These are phyloP conservation scores for Apiotrichum brassicae DNA, from an alignment of 1,284 basidiomycete genomes.

Conservation along the genomic window DNA sequence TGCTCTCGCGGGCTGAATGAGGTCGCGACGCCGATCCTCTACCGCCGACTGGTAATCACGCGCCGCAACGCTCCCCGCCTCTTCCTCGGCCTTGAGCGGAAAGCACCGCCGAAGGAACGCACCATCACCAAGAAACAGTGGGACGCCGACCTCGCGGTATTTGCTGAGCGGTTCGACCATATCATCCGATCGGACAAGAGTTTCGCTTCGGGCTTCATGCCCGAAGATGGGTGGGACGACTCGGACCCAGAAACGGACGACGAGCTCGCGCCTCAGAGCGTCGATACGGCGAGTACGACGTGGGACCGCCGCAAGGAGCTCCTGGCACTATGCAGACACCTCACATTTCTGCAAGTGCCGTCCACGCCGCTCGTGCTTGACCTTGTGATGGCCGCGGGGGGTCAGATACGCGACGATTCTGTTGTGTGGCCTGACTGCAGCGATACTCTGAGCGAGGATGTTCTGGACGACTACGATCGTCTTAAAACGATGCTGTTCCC, in stretches of 20 bases:
- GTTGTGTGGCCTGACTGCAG: no score
- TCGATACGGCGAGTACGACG: neutral
- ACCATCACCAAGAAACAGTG: neutral
- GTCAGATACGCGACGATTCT: no score
- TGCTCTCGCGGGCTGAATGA: no score
- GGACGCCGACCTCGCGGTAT: neutral
- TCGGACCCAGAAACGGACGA: neutral
- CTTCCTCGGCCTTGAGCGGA: neutral
- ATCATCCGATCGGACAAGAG: neutral
- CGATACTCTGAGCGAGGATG: no score
- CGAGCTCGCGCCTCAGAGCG: neutral
- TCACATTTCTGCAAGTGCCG: neutral
- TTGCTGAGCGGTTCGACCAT: neutral
- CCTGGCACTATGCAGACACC: neutral
- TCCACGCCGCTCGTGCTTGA: neutral
- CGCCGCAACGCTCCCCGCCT: neutral
- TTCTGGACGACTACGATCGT: no score
- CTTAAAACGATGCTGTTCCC: no score
- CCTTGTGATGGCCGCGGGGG: neutral
- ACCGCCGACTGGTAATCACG: neutral
- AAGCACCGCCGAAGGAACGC: neutral
- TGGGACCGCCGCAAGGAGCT: neutral
- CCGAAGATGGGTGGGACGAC: neutral
- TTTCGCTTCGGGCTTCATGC: neutral
- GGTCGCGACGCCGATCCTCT: no score